Conservation (phyloP, 2,329 filamentous ascomycete species). For the Ustulina deusta region DNA sequence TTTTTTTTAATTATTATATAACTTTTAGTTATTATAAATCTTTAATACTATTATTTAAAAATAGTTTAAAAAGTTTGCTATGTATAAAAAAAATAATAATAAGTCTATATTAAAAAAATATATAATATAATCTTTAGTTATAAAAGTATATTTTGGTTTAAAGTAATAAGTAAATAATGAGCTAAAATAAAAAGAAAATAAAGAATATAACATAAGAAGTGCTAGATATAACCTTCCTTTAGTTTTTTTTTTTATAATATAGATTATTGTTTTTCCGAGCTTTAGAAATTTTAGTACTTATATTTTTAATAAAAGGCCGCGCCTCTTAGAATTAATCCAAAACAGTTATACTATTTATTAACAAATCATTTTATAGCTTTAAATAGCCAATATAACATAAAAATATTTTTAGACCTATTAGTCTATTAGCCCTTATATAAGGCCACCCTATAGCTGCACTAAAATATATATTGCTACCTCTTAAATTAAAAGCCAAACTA, state of each 20-base stretch:
- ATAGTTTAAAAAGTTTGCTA: not conserved
- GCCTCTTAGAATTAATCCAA: not conserved
- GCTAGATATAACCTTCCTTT: not conserved
- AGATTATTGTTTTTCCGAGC: not conserved
- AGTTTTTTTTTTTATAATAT: not conserved
- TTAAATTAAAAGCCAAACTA: not conserved
- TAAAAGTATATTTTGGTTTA: not conserved
- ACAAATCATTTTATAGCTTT: no score
- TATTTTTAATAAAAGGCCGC: not conserved
- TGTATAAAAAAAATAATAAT: not conserved
- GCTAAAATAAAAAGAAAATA: not conserved
- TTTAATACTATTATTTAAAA: not conserved
- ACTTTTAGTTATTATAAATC: no score
- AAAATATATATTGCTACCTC: not conserved
- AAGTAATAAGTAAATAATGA: not conserved
- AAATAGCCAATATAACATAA: not conserved
- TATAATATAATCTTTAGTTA: slow-evolving; percentile 1
- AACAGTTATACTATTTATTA: not conserved
- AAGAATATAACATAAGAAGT: not conserved
- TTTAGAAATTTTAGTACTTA: not conserved
- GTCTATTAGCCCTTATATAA: not conserved
- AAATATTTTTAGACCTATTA: not conserved
- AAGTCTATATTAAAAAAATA: not conserved
- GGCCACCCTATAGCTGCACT: not conserved
- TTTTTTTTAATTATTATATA: no score